Evolutionary conservation across 2,329 filamentous ascomycete genomes (phyloP), one percentile per base, ranked within the genome.

Genomic region (Fusarium sp.): DNA sequence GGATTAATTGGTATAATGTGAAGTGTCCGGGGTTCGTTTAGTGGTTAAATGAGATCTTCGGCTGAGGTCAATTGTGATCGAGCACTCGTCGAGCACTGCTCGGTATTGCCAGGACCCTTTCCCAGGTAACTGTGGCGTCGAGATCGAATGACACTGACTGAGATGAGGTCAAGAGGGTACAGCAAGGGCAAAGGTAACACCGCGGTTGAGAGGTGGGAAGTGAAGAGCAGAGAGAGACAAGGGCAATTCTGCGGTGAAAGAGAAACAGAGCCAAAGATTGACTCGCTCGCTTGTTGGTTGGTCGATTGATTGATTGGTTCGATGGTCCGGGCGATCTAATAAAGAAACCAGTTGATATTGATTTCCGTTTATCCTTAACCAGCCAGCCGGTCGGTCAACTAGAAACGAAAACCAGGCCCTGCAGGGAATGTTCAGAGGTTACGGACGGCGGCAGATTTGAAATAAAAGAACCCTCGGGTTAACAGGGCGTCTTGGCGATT

Each of bases 81-180:
- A 38, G 51, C 19, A 56, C 28, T 54, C 26, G 46, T 38, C 39
- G 55, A 57, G 47, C 33, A 49, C 45, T 26, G 21, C 19, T 62
- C 33, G 38, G 14, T 62, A 40, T 44, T 45, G 43, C 57, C 36
- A 46, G 17, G 57, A 22, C 24, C 19, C 28, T 44, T 55, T 39
- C 31, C 26, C 40, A 34, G 15, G 13, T 46, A 36, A 58, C 38
- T 51, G 64, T 62, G 55, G 45, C 33, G 53, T 49, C 44, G 24
- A 58, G 58, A 64, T 67, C 47, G 54, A 38, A 67, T 50, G 62
- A 60, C 43, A 47, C 44, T 51, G 34, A 42, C 40, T 36, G 40
- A 57, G 53, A 65, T 69, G 64, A 47, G 22, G 42, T 61, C 36
- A 55, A 52, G 49, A 46, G 51, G 51, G 28, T 53, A 49, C 45